These are phyloP conservation scores for Daedaleopsis nitida DNA, from an alignment of 768 basidiomycete species.

Conservation along the genomic window DNA sequence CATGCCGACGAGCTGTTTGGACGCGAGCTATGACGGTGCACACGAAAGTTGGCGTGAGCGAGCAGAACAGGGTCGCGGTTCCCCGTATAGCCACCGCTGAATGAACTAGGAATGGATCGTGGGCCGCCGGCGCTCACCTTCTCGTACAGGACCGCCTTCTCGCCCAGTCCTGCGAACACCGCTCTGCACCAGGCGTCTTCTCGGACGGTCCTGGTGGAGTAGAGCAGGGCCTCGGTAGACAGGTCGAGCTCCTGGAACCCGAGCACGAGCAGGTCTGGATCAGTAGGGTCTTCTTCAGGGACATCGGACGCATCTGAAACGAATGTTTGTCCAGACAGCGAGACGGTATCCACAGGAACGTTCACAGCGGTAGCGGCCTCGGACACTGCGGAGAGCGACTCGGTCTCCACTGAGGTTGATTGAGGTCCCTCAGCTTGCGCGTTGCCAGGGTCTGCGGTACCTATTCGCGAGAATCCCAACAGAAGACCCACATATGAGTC, in stretches of 20 bases:
- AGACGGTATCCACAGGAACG: neutral
- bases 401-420: neutral
- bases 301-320: conserved; percentile 10
- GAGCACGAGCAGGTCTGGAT: conserved; percentile 72
- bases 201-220: conserved; percentile 58
- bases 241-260: conserved; percentile 83
- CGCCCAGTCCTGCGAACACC: conserved; percentile 69
- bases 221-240: conserved; percentile 77
- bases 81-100: neutral
- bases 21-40: conserved; percentile 51
- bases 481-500: neutral
- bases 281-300: conserved; percentile 30
- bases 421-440: neutral
- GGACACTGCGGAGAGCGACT: neutral
- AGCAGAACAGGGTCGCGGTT: neutral
- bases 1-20: conserved; percentile 84
- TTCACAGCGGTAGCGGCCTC: neutral
- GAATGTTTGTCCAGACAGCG: conserved; percentile 10
- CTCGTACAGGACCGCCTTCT: conserved; percentile 61
- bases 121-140: conserved; percentile 47
- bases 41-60: neutral
- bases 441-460: neutral
- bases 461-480: neutral
- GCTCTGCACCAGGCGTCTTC: conserved; percentile 77
- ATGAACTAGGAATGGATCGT: neutral